Conservation (phyloP, 768 basidiomycete genomes). For the Rubroboletus satanas region DNA sequence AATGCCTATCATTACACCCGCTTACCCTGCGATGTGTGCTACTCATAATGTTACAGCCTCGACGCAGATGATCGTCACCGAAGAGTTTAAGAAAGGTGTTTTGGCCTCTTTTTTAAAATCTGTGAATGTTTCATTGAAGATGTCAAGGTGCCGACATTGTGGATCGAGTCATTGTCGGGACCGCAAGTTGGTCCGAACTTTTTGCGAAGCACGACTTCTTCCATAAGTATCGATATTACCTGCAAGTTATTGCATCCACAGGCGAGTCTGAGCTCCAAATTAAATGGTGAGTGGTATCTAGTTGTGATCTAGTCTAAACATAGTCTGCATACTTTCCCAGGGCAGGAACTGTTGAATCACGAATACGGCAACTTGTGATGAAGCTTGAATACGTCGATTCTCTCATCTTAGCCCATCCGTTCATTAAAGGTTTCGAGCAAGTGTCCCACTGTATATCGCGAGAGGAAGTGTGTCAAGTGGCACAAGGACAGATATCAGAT, state of each 20-base stretch:
- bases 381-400: slow-evolving; percentile 96
- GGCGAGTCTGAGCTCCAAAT: slow-evolving; percentile 79
- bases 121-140: slow-evolving; percentile 10
- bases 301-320: not conserved
- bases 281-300: slow-evolving; percentile 69
- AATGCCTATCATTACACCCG: slow-evolving; percentile 99
- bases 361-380: slow-evolving; percentile 93
- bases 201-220: slow-evolving; percentile 97
- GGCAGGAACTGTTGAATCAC: slow-evolving; percentile 98
- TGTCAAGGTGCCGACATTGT: slow-evolving; percentile 85
- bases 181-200: slow-evolving; percentile 86
- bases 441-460: slow-evolving; percentile 77
- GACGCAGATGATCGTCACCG: slow-evolving; percentile 93
- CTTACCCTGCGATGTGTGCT: slow-evolving; percentile 98
- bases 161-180: slow-evolving; percentile 83
- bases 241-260: slow-evolving; percentile 93
- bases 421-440: slow-evolving; percentile 91
- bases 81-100: slow-evolving; percentile 89
- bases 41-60: slow-evolving; percentile 97
- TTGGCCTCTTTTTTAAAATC: not conserved
- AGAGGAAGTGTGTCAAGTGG: slow-evolving; percentile 84
- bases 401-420: slow-evolving; percentile 89
- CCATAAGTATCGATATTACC: slow-evolving; percentile 92
- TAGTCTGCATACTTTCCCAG: slow-evolving; percentile 33
- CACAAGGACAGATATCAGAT: slow-evolving; percentile 81